Evolutionary conservation across 1,284 basidiomycete species (phyloP), one percentile per base, ranked within the genome.

Genomic region (Paramarasmius palmivorus): DNA sequence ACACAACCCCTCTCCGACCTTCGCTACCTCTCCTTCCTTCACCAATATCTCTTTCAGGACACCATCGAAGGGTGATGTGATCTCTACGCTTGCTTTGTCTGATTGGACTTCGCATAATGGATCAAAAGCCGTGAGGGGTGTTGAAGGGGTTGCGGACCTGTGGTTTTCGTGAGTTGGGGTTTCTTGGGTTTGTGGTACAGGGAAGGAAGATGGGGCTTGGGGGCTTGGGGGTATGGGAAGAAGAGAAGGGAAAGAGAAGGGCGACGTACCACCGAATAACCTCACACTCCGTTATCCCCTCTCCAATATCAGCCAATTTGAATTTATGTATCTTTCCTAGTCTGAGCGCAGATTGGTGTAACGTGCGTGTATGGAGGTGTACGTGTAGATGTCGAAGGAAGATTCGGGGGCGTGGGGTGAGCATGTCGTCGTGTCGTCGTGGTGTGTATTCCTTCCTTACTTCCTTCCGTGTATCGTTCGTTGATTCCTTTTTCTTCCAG

Each of bases 261-360:
- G 49, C 57, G 46, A 83, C 86, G 59, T 62, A 89, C 93, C 93
- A 95, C 69, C 87, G 89, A 55, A 95, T 84, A 59, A 95, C 82
- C 71, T 95, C 93, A 62, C 92, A 93, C 69, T 95, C 92, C 32
- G 90, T 92, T 59, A 90, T 91, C 9, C 88, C 95, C 71, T 98
- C 95, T 8, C 95, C 95, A 61, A 97, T 95, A 68, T 98, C 95
- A 12, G 93, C 93, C n/a, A 97, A 83, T 59, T 90, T 92, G 79
- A 96, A 97, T 10, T 77, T 79, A 56, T 86, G 82, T 9, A 84
- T 61, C n/a, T n/a, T n/a, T n/a, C n/a, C n/a, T n/a, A n/a, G n/a
- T n/a, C n/a, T n/a, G n/a, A n/a, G n/a, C n/a, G n/a, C n/a, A n/a
- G n/a, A n/a, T n/a, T n/a, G n/a, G n/a, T n/a, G n/a, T n/a, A n/a